phyloP scores from a whole-genome alignment of 345 rosid species.

The Murraya paniculata region DNA sequence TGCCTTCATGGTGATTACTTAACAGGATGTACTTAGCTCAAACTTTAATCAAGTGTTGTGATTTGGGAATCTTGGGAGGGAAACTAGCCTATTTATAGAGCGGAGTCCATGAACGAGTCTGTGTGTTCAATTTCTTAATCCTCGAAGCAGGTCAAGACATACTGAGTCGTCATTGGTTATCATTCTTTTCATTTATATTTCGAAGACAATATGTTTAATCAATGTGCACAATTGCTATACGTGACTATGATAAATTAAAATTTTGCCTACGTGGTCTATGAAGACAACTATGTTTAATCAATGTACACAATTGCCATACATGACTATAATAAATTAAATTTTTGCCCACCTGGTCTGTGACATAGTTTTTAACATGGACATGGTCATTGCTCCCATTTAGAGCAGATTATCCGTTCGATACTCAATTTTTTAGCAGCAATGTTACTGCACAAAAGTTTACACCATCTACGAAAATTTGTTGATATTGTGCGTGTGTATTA shows the following conservation, averaged over 20 bases:
- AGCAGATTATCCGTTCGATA: background rate
- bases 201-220: background rate
- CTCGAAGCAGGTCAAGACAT: background rate
- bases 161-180: background rate
- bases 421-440: background rate
- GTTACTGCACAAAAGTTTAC: background rate
- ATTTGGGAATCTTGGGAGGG: background rate
- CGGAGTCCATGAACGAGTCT: background rate
- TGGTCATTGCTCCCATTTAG: background rate
- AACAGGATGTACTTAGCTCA: background rate
- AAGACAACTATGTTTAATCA: background rate
- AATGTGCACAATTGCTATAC: background rate
- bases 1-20: slow-evolving; percentile 11
- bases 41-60: background rate
- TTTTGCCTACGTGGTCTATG: background rate
- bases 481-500: too few relatives aligned
- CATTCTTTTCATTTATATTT: background rate
- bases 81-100: background rate
- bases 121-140: background rate
- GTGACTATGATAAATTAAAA: too few relatives aligned
- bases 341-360: background rate
- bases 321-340: too few relatives aligned
- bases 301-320: background rate
- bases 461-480: too few relatives aligned
- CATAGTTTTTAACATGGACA: background rate